A percentile compares a stretch with the other conserved stretches of the same genome.
These are phyloP conservation scores for Leccinellum albellum DNA, from an alignment of 768 basidiomycete species.

Conservation along the genomic window DNA sequence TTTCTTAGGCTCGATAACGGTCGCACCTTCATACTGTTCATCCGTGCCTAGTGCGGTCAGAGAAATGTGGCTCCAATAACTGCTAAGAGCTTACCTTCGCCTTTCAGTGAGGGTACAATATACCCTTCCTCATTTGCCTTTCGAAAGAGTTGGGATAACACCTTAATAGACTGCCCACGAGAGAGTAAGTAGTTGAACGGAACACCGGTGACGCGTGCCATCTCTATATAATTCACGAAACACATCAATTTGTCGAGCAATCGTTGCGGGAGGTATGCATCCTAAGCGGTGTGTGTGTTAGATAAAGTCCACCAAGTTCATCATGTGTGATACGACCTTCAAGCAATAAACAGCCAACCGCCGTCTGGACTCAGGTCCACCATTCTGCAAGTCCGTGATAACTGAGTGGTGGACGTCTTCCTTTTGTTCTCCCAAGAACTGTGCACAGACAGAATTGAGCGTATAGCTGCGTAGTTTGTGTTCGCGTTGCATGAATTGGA, in stretches of 20 bases:
- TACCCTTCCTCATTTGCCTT: slow-evolving; percentile 92
- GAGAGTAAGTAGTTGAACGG: slow-evolving; percentile 95
- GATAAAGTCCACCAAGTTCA: not conserved
- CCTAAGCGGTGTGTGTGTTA: slow-evolving; percentile 43
- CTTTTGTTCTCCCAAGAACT: slow-evolving; percentile 97
- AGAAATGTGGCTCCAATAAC: not conserved
- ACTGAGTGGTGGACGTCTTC: slow-evolving; percentile 99
- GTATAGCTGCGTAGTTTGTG: slow-evolving; percentile 97
- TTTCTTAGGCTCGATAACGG: slow-evolving; percentile 94
- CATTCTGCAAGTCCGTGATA: slow-evolving; percentile 97
- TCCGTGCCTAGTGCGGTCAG: slow-evolving; percentile 60
- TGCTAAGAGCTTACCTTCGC: slow-evolving; percentile 58
- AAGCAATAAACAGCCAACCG: slow-evolving; percentile 96
- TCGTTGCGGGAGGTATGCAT: slow-evolving; percentile 96
- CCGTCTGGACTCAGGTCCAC: slow-evolving; percentile 87
- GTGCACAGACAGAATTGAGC: slow-evolving; percentile 95
- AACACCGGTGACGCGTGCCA: slow-evolving; percentile 99
- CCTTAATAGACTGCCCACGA: slow-evolving; percentile 97
- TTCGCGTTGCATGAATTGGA: slow-evolving; percentile 98
- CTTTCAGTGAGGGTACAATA: slow-evolving; percentile 78
- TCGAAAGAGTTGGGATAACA: slow-evolving; percentile 91
- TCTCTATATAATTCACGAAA: slow-evolving; percentile 96
- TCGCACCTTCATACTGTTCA: slow-evolving; percentile 98
- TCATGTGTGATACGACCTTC: slow-evolving; percentile 53
- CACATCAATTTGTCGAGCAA: slow-evolving; percentile 98